Conservation (phyloP, 2,329 filamentous ascomycete genomes). For the Chalara sp. region DNA sequence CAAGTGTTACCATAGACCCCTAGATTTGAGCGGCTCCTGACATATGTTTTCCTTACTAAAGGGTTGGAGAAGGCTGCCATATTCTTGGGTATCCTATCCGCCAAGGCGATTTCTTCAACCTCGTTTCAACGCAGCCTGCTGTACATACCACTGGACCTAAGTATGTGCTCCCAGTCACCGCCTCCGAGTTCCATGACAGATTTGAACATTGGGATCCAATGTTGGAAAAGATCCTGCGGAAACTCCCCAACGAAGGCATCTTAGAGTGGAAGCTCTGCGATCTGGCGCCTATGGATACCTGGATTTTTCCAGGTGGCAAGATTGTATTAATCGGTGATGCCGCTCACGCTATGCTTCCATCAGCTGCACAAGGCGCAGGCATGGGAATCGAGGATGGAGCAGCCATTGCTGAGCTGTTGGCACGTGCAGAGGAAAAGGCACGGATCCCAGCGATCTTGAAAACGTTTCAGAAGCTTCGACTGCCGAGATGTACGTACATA, state of each 20-base stretch:
- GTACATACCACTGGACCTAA: background rate
- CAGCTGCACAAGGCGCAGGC: slow-evolving; percentile 1
- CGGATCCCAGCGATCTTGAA: background rate
- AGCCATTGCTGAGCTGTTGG: slow-evolving; percentile 1
- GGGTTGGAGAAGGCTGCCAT: slow-evolving; percentile 2
- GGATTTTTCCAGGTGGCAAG: slow-evolving; percentile 1
- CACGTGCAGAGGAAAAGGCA: background rate
- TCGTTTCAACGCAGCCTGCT: slow-evolving; percentile 2
- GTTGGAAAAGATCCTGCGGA: background rate
- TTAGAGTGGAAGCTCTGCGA: slow-evolving; percentile 5
- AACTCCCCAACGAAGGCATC: background rate
- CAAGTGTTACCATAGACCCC: no score
- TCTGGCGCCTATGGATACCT: slow-evolving; percentile 1
- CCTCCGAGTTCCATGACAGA: background rate
- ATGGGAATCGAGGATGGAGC: slow-evolving; percentile 3
- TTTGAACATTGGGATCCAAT: slow-evolving; percentile 1
- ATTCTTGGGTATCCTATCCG: slow-evolving; percentile 1
- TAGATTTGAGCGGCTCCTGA: no score
- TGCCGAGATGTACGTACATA: slow-evolving; percentile 1
- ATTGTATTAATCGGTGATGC: background rate
- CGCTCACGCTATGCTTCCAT: background rate
- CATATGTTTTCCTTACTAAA: background rate
- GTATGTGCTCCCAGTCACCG: background rate
- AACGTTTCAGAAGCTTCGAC: background rate
- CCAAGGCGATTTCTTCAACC: slow-evolving; percentile 2